Conservation (phyloP, 2,329 filamentous ascomycete genomes). For the Diaporthe sp. region DNA sequence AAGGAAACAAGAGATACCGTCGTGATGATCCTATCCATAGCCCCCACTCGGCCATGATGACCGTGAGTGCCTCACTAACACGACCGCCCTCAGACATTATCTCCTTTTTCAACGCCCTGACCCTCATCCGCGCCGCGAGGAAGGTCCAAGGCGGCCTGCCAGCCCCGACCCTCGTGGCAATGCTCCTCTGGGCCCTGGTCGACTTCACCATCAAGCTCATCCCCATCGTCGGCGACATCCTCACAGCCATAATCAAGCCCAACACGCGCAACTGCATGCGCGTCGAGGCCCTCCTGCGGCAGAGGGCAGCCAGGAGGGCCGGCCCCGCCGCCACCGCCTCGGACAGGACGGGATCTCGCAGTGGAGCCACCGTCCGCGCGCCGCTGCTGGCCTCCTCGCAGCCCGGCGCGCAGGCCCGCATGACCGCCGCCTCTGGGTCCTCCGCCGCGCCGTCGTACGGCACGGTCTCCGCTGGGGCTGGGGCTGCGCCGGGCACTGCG, state of each 20-base stretch:
- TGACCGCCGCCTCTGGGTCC: neutral
- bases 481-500: neutral
- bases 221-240: constrained; percentile 30
- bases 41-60: neutral
- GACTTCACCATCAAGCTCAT: constrained; percentile 34
- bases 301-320: constrained; percentile 18
- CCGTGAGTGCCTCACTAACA: neutral
- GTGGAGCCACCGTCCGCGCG: neutral
- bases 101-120: constrained; percentile 30
- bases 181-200: constrained; percentile 31
- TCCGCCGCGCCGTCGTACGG: constrained; percentile 25
- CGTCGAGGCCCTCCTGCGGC: constrained; percentile 26
- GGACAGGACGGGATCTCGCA: neutral
- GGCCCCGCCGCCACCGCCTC: neutral
- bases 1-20: neutral
- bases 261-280: constrained; percentile 33
- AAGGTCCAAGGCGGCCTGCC: constrained; percentile 32
- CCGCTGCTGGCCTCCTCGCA: constrained; percentile 31
- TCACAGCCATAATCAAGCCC: constrained; percentile 32
- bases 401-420: constrained; percentile 21
- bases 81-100: constrained; percentile 6
- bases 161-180: neutral
- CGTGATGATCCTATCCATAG: neutral
- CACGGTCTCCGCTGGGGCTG: constrained; percentile 6
- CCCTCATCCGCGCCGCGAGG: constrained; percentile 32